phyloP scores from a whole-genome alignment of 441 rosid species.

The Erodium moschatum region DNA sequence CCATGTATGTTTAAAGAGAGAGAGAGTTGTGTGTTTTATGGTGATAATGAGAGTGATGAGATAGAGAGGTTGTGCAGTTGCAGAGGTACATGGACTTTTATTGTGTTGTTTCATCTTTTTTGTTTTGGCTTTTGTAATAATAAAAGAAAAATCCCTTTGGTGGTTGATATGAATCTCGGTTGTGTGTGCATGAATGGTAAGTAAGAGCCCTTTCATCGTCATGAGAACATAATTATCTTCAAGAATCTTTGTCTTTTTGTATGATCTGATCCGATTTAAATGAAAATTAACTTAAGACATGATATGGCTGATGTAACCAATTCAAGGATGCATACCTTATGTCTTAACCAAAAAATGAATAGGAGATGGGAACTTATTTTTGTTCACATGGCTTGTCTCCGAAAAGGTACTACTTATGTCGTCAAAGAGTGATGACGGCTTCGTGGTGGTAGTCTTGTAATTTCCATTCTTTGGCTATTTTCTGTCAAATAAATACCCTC shows the following conservation, averaged over 20 bases:
- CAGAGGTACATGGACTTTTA: too few species aligned
- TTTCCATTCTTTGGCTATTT: background rate
- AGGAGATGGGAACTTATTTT: background rate
- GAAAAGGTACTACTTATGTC: background rate
- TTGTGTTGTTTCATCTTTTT: too few species aligned
- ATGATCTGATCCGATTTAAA: too few species aligned
- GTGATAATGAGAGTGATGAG: background rate
- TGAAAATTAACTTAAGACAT: too few species aligned
- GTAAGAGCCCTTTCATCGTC: too few species aligned
- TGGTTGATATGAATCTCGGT: slow-evolving; percentile 6
- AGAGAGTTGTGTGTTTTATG: background rate
- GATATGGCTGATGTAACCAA: too few species aligned
- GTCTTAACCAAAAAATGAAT: background rate
- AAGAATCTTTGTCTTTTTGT: too few species aligned
- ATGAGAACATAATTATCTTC: too few species aligned
- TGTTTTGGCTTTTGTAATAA: too few species aligned
- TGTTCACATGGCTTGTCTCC: slow-evolving; percentile 1
- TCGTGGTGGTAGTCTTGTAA: background rate
- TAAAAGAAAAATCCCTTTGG: background rate
- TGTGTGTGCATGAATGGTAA: background rate
- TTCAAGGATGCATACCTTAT: too few species aligned
- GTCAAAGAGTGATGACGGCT: background rate
- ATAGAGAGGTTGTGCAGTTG: background rate
- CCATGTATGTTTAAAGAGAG: slow-evolving; percentile 29
- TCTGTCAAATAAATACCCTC: too few species aligned